A percentile compares a stretch with the other conserved stretches of the same genome.
Evolutionary conservation across 2,329 filamentous ascomycete species (phyloP).

Genomic region (Knufia fluminis): DNA sequence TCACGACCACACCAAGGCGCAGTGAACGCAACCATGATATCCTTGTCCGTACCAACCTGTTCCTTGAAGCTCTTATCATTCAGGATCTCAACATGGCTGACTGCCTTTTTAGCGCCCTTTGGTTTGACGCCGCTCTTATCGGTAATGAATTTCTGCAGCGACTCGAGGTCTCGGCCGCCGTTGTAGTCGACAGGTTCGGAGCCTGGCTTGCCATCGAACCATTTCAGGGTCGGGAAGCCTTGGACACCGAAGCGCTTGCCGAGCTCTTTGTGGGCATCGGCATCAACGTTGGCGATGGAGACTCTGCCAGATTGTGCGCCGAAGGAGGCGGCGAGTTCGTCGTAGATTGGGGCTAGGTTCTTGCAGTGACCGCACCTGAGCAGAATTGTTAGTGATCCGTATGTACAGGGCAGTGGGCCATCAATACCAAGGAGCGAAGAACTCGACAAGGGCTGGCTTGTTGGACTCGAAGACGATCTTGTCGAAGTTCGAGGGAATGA

Average conservation of each 20-base stretch:
- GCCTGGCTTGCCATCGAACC: slow-evolving; percentile 83
- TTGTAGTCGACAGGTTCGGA: slow-evolving; percentile 76
- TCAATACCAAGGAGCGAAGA: slow-evolving; percentile 78
- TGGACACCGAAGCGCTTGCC: slow-evolving; percentile 81
- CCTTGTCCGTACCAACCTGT: slow-evolving; percentile 71
- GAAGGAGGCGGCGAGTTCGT: slow-evolving; percentile 72
- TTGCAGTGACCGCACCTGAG: slow-evolving; percentile 85
- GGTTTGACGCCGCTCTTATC: slow-evolving; percentile 80
- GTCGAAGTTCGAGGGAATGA: slow-evolving; percentile 87
- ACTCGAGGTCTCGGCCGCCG: slow-evolving; percentile 78
- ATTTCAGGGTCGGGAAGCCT: slow-evolving; percentile 96
- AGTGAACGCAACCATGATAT: slow-evolving; percentile 92
- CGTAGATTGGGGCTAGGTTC: slow-evolving; percentile 86
- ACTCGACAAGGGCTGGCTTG: slow-evolving; percentile 93
- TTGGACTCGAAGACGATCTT: slow-evolving; percentile 77
- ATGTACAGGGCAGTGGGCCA: not conserved
- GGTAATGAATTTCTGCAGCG: slow-evolving; percentile 66
- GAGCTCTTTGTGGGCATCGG: slow-evolving; percentile 74
- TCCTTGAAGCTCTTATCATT: slow-evolving; percentile 70
- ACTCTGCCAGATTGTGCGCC: slow-evolving; percentile 66
- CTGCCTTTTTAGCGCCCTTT: slow-evolving; percentile 61
- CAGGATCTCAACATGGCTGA: slow-evolving; percentile 69
- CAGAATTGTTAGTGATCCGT: not conserved
- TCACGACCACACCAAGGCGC: slow-evolving; percentile 97
- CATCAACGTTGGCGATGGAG: slow-evolving; percentile 90